phyloP scores from a whole-genome alignment of 176 grass and related monocot species.

The Carex cristatella region DNA sequence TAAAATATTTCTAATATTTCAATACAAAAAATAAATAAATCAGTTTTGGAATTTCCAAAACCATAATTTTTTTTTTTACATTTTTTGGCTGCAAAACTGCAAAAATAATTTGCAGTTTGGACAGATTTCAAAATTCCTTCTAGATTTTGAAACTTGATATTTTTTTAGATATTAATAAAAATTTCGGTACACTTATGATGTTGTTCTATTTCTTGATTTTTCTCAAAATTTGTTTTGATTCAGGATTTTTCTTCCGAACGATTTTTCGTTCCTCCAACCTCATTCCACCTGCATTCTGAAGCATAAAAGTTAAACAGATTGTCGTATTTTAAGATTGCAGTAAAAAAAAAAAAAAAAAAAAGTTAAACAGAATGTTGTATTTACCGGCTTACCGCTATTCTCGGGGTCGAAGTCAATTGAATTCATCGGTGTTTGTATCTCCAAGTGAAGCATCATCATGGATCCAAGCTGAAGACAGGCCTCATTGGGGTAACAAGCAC shows the following conservation, averaged over 20 bases:
- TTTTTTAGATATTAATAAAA: no score
- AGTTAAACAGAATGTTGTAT: constrained; percentile 66
- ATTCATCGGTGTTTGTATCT: constrained; percentile 57
- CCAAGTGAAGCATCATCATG: constrained; percentile 51
- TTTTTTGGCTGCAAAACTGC: no score
- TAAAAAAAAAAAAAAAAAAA: neutral
- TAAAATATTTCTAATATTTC: no score
- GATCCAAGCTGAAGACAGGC: constrained; percentile 45
- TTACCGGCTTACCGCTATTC: constrained; percentile 41
- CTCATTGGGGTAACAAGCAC: no score
- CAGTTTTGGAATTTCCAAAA: no score
- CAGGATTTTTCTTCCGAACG: constrained; percentile 16
- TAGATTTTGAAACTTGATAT: no score
- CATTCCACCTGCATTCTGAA: constrained; percentile 57
- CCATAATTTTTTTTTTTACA: no score
- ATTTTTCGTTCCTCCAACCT: neutral
- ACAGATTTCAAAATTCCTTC: no score
- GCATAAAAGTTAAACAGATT: constrained; percentile 63
- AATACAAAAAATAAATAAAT: no score
- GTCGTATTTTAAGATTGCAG: constrained; percentile 28
- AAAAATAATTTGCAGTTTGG: no score
- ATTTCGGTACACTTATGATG: neutral
- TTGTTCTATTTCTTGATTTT: constrained; percentile 55
- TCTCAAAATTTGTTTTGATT: neutral
- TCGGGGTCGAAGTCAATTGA: constrained; percentile 68